Evolutionary conservation across 345 rosid genomes (phyloP).

Genomic region (Triadica sebifera): DNA sequence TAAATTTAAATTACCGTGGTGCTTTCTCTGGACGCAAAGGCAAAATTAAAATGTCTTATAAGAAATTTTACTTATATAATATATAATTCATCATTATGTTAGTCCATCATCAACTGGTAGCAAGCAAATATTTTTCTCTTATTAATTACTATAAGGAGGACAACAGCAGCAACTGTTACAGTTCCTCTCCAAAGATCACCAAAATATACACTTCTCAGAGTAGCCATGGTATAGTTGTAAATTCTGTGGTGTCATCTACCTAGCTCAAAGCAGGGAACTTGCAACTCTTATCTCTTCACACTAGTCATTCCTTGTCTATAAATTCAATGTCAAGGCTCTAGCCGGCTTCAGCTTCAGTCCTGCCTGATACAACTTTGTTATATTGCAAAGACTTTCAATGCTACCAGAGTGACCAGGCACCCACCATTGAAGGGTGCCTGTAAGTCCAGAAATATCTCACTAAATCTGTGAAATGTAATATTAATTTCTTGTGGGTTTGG

Average conservation of each 20-base stretch:
- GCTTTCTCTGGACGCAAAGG: no score
- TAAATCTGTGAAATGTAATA: constrained; percentile 15
- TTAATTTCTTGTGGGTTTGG: neutral
- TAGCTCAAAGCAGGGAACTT: neutral
- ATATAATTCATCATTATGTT: no score
- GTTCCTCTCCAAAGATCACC: constrained; percentile 19
- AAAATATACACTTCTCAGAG: constrained; percentile 15
- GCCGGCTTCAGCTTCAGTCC: constrained; percentile 10
- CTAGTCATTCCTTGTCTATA: neutral
- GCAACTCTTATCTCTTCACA: neutral
- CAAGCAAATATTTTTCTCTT: no score
- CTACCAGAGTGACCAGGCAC: no score
- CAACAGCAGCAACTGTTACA: constrained; percentile 11
- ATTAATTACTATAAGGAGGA: no score
- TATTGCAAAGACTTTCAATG: neutral
- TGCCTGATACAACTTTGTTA: constrained; percentile 9
- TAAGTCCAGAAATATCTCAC: neutral
- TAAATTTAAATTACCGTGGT: no score
- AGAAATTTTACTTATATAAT: no score
- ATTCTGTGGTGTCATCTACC: constrained; percentile 15
- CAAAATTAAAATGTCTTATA: no score
- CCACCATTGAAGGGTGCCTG: neutral
- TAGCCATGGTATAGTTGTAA: constrained; percentile 2
- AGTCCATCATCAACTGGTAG: no score
- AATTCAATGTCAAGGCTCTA: neutral